Base-by-base conservation (phyloP, 495 filamentous ascomycete species). In the Podospora didyma region DNA sequence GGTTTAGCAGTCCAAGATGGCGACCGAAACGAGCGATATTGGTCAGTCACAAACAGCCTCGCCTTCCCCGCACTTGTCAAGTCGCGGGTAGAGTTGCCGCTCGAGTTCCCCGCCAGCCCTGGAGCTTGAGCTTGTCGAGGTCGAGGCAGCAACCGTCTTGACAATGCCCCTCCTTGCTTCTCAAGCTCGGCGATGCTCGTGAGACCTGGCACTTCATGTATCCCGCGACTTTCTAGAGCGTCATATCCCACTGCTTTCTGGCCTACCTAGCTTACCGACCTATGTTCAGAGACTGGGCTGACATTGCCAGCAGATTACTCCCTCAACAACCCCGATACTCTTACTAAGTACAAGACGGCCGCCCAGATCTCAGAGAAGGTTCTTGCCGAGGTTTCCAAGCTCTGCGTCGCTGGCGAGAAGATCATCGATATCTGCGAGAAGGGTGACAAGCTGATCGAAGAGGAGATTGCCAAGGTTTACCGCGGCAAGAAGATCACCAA, bases 321-420 rank as follows among this genome's bases (percentile, higher is more conserved):
- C 58, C 82, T 97, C 68, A 89, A 88, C 76, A 98, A 97, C 80
- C 92, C 94, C 49, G 93, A 97, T 65, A 96, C 92, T 61, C 82
- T 98, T 62, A 96, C 95, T 71, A 98, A 97, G 80, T 98, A 98
- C 81, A 97, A 96, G 82, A 90, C 87, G 60, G 95, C 94, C 39
- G 94, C 89, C 49, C 80, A 84, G 64, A 97, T 98, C 75, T 94
- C 94, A 37, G 89, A 96, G 70, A 94, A 90, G 76, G 92, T 95
- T 58, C 85, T 98, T 41, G 89, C 92, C 57, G 86, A 87, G 58
- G 92, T 98, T 57, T 79, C 79, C 42, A 79, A 90, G 84, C 83
- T 84, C 76, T 94, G 90, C 64, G 70, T 86, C 48, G 88, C 94
- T 61, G 94, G 90, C 65, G 86, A 84, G 73, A 97, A 94, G 77